Conservation (phyloP, 352 stramenopile genomes). For the Globisporangium takayamanum region DNA sequence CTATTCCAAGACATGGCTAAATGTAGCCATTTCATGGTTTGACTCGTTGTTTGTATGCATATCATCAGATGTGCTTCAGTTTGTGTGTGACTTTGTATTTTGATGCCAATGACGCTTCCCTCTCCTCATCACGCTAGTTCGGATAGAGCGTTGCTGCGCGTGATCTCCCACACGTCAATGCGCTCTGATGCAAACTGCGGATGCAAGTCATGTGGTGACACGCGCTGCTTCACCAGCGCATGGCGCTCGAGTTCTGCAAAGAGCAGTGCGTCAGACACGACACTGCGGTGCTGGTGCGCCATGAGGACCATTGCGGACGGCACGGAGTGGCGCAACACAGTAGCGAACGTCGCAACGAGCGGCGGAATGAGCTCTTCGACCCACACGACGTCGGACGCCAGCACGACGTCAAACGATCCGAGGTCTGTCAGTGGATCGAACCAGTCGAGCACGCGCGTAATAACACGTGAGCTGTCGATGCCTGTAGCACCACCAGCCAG, state of each 20-base stretch:
- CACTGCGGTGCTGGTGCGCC: conserved; percentile 66
- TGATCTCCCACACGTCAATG: conserved; percentile 17
- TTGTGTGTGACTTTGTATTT: no score
- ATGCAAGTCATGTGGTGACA: conserved; percentile 13
- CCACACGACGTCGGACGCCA: conserved; percentile 91
- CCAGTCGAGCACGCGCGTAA: conserved; percentile 55
- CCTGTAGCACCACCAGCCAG: conserved; percentile 12
- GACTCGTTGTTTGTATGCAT: no score
- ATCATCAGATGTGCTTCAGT: no score
- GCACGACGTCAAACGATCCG: conserved; percentile 65
- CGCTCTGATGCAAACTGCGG: conserved; percentile 11
- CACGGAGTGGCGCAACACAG: conserved; percentile 31
- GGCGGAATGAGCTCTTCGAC: conserved; percentile 81
- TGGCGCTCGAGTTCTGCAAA: conserved; percentile 40
- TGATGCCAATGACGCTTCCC: no score
- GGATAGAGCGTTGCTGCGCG: neutral
- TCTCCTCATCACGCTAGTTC: no score
- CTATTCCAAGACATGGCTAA: no score
- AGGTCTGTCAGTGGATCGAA: conserved; percentile 49
- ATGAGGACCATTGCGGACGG: conserved; percentile 44
- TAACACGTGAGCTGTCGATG: conserved; percentile 8
- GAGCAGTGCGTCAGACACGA: conserved; percentile 48
- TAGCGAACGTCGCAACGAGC: conserved; percentile 70
- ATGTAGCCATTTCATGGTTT: no score
- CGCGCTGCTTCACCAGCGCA: conserved; percentile 10